Evolutionary conservation across 164 flowering plant genomes (phyloP).

Genomic region (Piper betle): DNA sequence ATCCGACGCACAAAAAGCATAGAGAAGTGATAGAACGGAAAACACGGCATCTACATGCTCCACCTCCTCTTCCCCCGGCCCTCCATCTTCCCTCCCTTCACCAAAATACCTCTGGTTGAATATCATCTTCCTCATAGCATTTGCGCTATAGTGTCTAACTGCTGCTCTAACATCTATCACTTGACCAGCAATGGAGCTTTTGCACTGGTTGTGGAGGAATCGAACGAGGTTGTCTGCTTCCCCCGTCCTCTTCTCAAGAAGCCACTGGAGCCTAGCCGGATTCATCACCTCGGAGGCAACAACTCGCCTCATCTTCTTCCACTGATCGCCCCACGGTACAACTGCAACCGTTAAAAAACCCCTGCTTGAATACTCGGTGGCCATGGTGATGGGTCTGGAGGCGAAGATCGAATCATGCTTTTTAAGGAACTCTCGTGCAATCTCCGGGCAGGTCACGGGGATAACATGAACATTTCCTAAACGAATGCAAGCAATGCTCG

Average conservation of each 20-base stretch:
- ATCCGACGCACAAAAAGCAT: too few species aligned
- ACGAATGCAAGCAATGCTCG: too few species aligned
- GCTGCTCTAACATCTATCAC: conserved; percentile 7
- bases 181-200: neutral
- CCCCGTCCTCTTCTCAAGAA: conserved; percentile 17
- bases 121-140: conserved; percentile 18
- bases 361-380: conserved; percentile 13
- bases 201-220: conserved; percentile 18
- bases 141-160: conserved; percentile 15
- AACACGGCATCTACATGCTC: too few species aligned
- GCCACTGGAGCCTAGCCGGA: conserved; percentile 18
- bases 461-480: too few species aligned
- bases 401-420: conserved; percentile 24
- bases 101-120: conserved; percentile 19
- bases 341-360: conserved; percentile 17
- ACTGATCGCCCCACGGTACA: conserved; percentile 21
- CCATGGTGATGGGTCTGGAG: conserved; percentile 20
- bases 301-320: conserved; percentile 26
- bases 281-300: conserved; percentile 18
- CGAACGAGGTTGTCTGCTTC: conserved; percentile 26
- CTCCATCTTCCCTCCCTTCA: too few species aligned
- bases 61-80: too few species aligned
- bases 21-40: too few species aligned
- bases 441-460: too few species aligned
- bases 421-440: too few species aligned